Evolutionary conservation across 2,329 filamentous ascomycete genomes (phyloP).

Genomic region (Lachnellula arida): DNA sequence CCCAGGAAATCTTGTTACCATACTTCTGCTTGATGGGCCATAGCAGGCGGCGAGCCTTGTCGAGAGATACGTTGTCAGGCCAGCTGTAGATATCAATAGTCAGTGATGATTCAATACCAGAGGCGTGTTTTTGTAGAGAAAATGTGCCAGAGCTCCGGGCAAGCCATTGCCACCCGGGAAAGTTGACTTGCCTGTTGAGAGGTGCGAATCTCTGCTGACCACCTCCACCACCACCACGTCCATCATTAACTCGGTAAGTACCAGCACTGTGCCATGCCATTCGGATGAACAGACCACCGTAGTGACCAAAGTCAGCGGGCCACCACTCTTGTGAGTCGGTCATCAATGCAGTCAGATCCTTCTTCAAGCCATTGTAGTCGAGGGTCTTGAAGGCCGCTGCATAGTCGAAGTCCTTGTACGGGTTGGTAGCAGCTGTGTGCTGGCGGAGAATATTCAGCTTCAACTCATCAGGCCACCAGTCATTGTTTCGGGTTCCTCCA

Average conservation of each 20-base stretch:
- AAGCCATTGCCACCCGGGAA: too few species aligned
- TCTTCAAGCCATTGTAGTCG: slow-evolving; percentile 54
- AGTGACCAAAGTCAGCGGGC: slow-evolving; percentile 59
- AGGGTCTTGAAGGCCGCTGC: slow-evolving; percentile 53
- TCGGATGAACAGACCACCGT: slow-evolving; percentile 55
- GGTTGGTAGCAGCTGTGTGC: slow-evolving; percentile 48
- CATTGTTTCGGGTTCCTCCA: slow-evolving; percentile 47
- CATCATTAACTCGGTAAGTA: slow-evolving; percentile 55
- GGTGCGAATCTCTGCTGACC: slow-evolving; percentile 59
- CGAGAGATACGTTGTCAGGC: slow-evolving; percentile 56
- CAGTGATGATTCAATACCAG: too few species aligned
- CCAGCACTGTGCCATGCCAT: slow-evolving; percentile 59
- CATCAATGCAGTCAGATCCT: slow-evolving; percentile 51
- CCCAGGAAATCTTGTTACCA: slow-evolving; percentile 58
- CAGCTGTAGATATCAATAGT: slow-evolving; percentile 31
- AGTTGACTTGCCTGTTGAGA: slow-evolving; percentile 42
- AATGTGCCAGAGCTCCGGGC: too few species aligned
- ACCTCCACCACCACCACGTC: slow-evolving; percentile 51
- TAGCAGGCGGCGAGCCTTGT: slow-evolving; percentile 57
- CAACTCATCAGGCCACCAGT: slow-evolving; percentile 56
- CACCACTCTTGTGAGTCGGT: slow-evolving; percentile 58
- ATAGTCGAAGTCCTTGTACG: slow-evolving; percentile 51
- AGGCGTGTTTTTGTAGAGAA: too few species aligned
- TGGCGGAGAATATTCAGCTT: slow-evolving; percentile 55
- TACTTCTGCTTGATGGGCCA: slow-evolving; percentile 63